Base-by-base conservation (phyloP, 2,329 filamentous ascomycete species). In the Arthrobotrys conoides region DNA sequence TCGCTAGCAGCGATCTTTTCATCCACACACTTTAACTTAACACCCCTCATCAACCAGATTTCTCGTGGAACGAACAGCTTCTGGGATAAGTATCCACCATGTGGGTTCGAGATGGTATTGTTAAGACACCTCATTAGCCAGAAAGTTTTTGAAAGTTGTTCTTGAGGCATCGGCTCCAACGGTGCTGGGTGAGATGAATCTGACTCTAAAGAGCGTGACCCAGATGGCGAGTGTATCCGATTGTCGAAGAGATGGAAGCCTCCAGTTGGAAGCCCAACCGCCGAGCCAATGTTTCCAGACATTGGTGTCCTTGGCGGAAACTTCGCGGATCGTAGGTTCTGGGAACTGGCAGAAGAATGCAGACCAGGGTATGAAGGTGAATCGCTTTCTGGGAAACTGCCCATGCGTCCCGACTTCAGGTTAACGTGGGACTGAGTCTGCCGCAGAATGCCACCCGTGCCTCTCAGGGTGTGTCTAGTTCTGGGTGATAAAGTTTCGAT, bases 111-210 rank as follows among this genome's bases (percentile, higher is more conserved):
- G 53, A 99, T 90, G 0, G 94, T 97, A 84, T 97, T 93, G 83
- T 96, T 97, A 27, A 99, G 88, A 79, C 92, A 94, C 69, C 96
- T 91, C 93, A 99, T 97, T 53, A 99, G 87, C 96, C 96, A 99
- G 84, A 97, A 99, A 1, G 96, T 96, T 20, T 96, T 91, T n/a
- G 98, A 87, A 82, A 97, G 88, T 76, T 91, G 91, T 48, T 96
- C 93, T 41, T 92, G 93, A 0, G 96, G 96, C 83, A 96, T 99
- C 2, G 96, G 92, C 83, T 99, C 96, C 4, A 99, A 88, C 0
- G 93, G 90, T 80, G 93, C 90, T 2, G 88, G 86, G 71, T 91
- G 91, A 1, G 91, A 89, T n/a, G 90, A 90, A 1, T 90, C 90
- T 2, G 49, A 16, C n/a, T 78, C 63, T 0, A 92, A 88, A 36